Evolutionary conservation across 192 early-diverging fungal species (phyloP), one percentile per base, ranked within the genome.

Genomic region (Rhizophagus clarus): DNA sequence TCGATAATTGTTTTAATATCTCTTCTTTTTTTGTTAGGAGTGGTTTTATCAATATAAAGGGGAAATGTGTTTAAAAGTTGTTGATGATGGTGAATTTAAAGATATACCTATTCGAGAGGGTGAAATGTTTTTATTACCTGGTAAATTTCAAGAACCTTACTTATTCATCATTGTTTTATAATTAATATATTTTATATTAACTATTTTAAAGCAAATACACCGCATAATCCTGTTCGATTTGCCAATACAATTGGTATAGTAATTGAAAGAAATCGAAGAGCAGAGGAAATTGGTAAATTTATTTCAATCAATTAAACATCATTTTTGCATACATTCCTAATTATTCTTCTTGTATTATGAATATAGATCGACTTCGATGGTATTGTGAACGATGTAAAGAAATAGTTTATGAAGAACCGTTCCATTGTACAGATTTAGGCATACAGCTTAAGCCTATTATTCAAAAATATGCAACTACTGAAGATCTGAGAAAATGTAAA

Each of bases 11-110:
- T 76, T 47, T 77, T 1, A 62, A 24, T 72, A 49, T 34, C 68
- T 15, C 11, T 49, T 26, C 29, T 12, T 22, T 70, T 17, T 17
- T 42, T 20, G 4, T 56, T 45, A 94, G 89, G 98, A 99, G 81
- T 99, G 96, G 95, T 99, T 99, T 85, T 96, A 93, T 86, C 97
- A 98, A 84, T 84, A 95, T 86, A 94, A 95, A 83, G 98, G 98
- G 9, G 89, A 92, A 61, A 95, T 99, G 96, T 74, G 95, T n/a
- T 86, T 99, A 66, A 96, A 96, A 63, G 90, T 98, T 72, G 95
- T 97, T 2, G 88, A 90, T 32, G 88, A 90, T 49, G 76, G 80
- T 76, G 91, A 90, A 64, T 96, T 96, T 82, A 91, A 87, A 79
- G 95, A 98, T 87, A 89, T 97, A 73, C 85, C 87, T 63, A 94